A percentile compares a stretch with the other conserved stretches of the same genome.
These are phyloP conservation scores for Malus sylvestris DNA, from an alignment of 306 rosid genomes.

Conservation along the genomic window DNA sequence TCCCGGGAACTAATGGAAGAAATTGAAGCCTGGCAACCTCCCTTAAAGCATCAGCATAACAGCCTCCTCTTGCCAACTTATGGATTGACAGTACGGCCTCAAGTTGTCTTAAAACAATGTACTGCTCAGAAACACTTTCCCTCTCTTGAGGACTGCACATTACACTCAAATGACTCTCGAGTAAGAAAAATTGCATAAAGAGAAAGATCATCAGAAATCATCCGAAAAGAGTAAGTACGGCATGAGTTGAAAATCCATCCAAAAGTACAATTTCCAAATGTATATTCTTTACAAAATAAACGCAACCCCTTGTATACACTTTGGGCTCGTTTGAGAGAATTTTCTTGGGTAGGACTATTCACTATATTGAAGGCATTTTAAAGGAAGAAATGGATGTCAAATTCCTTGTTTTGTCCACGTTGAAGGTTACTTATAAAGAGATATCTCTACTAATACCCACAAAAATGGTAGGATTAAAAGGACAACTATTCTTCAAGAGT, in stretches of 20 bases:
- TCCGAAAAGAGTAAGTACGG: not conserved
- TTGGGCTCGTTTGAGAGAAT: too few relatives aligned
- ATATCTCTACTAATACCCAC: too few relatives aligned
- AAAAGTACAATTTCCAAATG: not conserved
- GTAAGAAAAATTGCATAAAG: not conserved
- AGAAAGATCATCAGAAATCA: not conserved
- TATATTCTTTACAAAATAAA: not conserved
- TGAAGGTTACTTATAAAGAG: too few relatives aligned
- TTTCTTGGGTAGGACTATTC: too few relatives aligned
- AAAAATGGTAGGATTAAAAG: too few relatives aligned
- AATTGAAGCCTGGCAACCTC: slow-evolving; percentile 89
- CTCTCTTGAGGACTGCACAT: slow-evolving; percentile 83
- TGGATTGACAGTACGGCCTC: slow-evolving; percentile 81
- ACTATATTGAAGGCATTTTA: too few relatives aligned
- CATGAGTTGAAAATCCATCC: not conserved
- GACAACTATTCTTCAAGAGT: too few relatives aligned
- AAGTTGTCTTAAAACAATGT: slow-evolving; percentile 83
- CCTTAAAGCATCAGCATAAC: slow-evolving; percentile 69
- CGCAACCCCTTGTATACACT: not conserved
- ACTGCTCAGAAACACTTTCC: slow-evolving; percentile 74
- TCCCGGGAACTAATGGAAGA: slow-evolving; percentile 87
- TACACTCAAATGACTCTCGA: slow-evolving; percentile 8
- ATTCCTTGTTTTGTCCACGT: too few relatives aligned
- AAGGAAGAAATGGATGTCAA: too few relatives aligned
- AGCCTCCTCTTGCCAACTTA: slow-evolving; percentile 77